Evolutionary conservation across 139 green algal species (phyloP), one percentile per base, ranked within the genome.

Genomic region (Chara braunii): DNA sequence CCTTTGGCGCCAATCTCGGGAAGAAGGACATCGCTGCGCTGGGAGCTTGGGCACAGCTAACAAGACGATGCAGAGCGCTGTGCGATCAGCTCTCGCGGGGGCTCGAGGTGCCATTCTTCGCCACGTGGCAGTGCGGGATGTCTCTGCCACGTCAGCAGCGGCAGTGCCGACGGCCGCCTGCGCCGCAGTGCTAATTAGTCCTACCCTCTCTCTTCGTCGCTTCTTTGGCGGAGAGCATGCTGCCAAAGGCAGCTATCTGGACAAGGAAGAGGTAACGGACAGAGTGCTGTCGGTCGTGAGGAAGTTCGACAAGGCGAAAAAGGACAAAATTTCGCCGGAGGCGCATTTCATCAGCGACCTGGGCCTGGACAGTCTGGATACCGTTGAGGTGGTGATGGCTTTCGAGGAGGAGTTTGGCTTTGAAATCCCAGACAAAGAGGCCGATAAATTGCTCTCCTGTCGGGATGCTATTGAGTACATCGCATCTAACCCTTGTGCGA

Each of bases 331-430:
- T 24, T 79, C 58, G 0, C 73, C 87, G 2, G 72, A 70, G 1
- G 81, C 91, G 0, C 34, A 69, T 32, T 98, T 98, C 80, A 78
- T 89, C 63, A 90, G 90, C 60, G 94, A 99, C 78, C 78, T 99
- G 40, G 94, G 93, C 9, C 80, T 99, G 60, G 94, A 99, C 79
- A 93, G 82, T 71, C 78, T 99, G 55, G 94, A 99, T 80, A 90
- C 88, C 28, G 94, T 98, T 33, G 94, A 99, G 80, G 83, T 99
- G 52, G 93, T 99, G 12, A 99, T 99, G 94, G 93, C 94, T 11
- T 87, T 99, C 61, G 94, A 99, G 83, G 94, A 99, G 83, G 94
- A 99, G 80, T 99, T 99, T 80, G 86, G 79, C 7, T 76, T 99
- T 28, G 94, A 98, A 78, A 99, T 99, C 62, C 92, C 94, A 8